Evolutionary conservation across 2,329 filamentous ascomycete species (phyloP).

Genomic region (Verticillium isaacii): DNA sequence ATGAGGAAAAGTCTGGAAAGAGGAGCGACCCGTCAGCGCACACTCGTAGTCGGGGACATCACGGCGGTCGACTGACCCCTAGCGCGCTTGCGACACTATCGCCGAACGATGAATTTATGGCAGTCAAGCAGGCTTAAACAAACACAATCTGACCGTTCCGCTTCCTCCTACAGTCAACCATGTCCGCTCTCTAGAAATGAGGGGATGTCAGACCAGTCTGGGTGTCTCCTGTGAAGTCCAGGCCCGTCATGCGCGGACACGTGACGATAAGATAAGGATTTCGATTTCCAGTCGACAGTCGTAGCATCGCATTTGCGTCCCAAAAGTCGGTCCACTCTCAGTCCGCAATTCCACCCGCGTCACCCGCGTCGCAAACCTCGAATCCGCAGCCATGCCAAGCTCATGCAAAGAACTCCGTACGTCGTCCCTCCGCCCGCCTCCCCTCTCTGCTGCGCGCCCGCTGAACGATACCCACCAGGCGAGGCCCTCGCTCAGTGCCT

Average conservation of each 20-base stretch:
- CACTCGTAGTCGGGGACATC: too few species aligned
- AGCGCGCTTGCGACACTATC: too few species aligned
- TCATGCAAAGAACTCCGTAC: conserved; percentile 95
- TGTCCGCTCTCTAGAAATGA: too few species aligned
- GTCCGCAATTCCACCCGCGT: background rate
- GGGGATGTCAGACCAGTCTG: too few species aligned
- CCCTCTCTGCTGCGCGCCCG: background rate
- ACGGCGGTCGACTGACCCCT: too few species aligned
- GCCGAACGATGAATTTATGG: too few species aligned
- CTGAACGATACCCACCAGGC: conserved; percentile 46
- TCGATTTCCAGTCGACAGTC: background rate
- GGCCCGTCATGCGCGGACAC: background rate
- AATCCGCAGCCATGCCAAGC: conserved; percentile 66
- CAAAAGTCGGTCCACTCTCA: conserved; percentile 2
- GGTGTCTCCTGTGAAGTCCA: background rate
- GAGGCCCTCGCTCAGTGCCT: conserved; percentile 91
- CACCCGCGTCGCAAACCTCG: background rate
- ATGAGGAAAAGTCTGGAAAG: too few species aligned
- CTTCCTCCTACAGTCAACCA: too few species aligned
- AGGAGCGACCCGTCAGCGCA: too few species aligned
- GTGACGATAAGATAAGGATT: background rate
- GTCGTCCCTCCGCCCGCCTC: conserved; percentile 26
- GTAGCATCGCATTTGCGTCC: background rate
- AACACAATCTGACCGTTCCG: too few species aligned
- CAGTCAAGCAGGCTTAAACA: too few species aligned